These are phyloP conservation scores for Chloris gayana DNA, from an alignment of 176 grass and related monocot species.

Conservation along the genomic window DNA sequence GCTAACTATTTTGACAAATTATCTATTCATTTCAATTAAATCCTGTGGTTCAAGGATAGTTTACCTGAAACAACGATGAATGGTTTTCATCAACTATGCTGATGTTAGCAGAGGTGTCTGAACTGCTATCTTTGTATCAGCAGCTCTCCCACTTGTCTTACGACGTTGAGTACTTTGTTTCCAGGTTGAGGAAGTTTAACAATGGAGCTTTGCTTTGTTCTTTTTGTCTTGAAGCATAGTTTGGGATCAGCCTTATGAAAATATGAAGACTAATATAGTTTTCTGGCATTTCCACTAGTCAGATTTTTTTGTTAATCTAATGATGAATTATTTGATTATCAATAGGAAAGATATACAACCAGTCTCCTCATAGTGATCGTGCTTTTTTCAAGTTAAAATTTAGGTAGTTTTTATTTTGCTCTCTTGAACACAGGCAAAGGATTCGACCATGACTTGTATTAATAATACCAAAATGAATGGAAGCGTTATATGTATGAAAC, in stretches of 20 bases:
- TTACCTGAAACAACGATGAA: slow-evolving; percentile 4
- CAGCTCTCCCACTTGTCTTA: background rate
- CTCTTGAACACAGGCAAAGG: background rate
- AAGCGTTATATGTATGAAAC: too few species aligned
- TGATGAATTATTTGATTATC: background rate
- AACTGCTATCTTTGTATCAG: slow-evolving; percentile 1
- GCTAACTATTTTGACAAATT: background rate
- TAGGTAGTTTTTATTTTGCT: background rate
- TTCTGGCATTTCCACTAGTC: background rate
- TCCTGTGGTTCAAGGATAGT: background rate
- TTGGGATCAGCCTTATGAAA: background rate
- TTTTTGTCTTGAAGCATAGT: background rate
- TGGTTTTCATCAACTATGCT: background rate
- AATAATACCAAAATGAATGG: background rate
- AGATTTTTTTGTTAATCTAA: background rate
- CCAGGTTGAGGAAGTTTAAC: slow-evolving; percentile 58
- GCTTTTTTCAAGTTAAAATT: background rate
- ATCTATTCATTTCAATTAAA: background rate
- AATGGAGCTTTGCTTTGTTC: background rate
- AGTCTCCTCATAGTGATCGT: background rate
- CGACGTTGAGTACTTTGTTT: background rate
- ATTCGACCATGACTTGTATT: background rate
- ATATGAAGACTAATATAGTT: background rate
- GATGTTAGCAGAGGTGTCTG: background rate
- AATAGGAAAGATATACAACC: background rate